Evolutionary conservation across 768 basidiomycete genomes (phyloP).

Genomic region (Serendipita indica): DNA sequence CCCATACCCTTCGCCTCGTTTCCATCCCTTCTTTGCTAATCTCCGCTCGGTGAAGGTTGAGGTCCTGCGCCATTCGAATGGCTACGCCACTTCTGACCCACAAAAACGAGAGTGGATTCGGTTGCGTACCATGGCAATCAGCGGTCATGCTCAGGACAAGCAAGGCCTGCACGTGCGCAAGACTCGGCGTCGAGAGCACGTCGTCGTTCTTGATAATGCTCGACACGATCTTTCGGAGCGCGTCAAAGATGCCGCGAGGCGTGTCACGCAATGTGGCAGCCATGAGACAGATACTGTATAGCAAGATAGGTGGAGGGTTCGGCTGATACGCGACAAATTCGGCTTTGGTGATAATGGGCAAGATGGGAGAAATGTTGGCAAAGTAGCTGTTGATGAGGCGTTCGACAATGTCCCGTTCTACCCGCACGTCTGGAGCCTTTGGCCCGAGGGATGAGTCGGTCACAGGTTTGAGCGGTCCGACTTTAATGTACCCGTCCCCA

Average conservation of each 20-base stretch:
- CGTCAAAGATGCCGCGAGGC: slow-evolving; percentile 75
- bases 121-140: slow-evolving; percentile 82
- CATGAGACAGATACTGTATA: slow-evolving; percentile 90
- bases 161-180: slow-evolving; percentile 77
- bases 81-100: slow-evolving; percentile 79
- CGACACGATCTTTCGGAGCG: slow-evolving; percentile 77
- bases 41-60: slow-evolving; percentile 88
- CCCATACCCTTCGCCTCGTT: slow-evolving; percentile 82
- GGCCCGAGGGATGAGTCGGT: slow-evolving; percentile 41
- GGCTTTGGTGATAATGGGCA: slow-evolving; percentile 75
- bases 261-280: slow-evolving; percentile 76
- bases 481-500: slow-evolving; percentile 79
- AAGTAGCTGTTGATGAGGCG: slow-evolving; percentile 86
- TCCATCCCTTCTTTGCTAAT: slow-evolving; percentile 73
- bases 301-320: slow-evolving; percentile 56
- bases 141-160: slow-evolving; percentile 76
- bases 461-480: slow-evolving; percentile 34
- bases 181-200: slow-evolving; percentile 71
- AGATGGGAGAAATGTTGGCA: slow-evolving; percentile 68
- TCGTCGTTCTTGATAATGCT: slow-evolving; percentile 78
- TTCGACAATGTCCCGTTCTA: slow-evolving; percentile 67
- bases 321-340: slow-evolving; percentile 64
- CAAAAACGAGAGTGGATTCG: slow-evolving; percentile 71
- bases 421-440: slow-evolving; percentile 52
- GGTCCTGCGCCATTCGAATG: slow-evolving; percentile 95